Evolutionary conservation across 129 eudicot species (phyloP), one percentile per base, ranked within the genome.

Genomic region (Cynara cardunculus): DNA sequence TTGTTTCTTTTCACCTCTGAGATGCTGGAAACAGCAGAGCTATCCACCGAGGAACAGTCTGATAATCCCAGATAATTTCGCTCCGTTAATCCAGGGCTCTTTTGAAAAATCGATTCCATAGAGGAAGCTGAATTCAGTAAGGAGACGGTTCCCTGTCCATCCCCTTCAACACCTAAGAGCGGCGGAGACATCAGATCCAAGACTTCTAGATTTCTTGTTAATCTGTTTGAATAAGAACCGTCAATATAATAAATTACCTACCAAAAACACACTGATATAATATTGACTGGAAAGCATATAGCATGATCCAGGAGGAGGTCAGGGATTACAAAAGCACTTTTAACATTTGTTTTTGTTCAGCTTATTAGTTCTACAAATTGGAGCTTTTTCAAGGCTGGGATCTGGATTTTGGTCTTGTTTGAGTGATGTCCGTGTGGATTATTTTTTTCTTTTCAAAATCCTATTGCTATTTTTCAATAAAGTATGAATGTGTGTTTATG

Each of bases 31-130:
- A 87, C 85, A 2, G 80, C 78, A 3, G 92, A 90, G 85, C 94
- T 91, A 65, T 87, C 98, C 22, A 88, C 90, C 0, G 98, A 94
- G 26, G 98, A 91, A 79, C 91, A 87, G 59, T 94, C 98, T 13
- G 98, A 91, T 46, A 91, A 72, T 13, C 97, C 97, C 68, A 94
- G 76, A 77, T 94, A 94, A 80, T 91, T 94, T 1, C 87, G 85
- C 73, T 94, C 98, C 5, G 85, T 94, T 59, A 91, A 46, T 64
- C 75, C 86, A 37, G 79, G 73, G 7, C 53, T 84, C 41, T 73
- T 88, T 71, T 83, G 91, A 73, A 87, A 85, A 27, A 84, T 25
- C 21, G 88, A 84, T 14, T 92, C 94, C 69, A 72, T 79, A 66
- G 92, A 77, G 65, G 89, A 71, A 71, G 89, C 85, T 64, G 93